Conservation (phyloP, 192 early-diverging fungal species). For the Jimgerdemannia flammicorona region DNA sequence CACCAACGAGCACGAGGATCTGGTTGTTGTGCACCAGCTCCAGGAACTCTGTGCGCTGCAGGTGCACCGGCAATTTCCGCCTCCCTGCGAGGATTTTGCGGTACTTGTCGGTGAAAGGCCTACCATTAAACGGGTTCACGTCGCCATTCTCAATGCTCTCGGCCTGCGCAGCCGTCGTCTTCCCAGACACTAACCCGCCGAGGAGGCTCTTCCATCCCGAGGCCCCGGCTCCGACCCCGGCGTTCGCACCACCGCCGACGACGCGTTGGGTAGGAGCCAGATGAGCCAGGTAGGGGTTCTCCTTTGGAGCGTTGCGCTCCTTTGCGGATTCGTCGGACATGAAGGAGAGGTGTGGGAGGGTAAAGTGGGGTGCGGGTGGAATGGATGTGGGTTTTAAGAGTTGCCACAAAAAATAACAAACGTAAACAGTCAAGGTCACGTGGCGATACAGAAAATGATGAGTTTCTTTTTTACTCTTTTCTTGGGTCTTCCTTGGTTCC, state of each 20-base stretch:
- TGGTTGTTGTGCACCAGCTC: slow-evolving; percentile 92
- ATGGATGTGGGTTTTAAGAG: too few relatives aligned
- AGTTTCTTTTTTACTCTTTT: too few relatives aligned
- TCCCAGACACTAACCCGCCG: slow-evolving; percentile 57
- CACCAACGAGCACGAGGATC: slow-evolving; percentile 92
- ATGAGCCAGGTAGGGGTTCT: slow-evolving; percentile 58
- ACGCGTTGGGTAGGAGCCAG: slow-evolving; percentile 25
- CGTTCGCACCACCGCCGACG: slow-evolving; percentile 6
- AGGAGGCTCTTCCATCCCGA: slow-evolving; percentile 25
- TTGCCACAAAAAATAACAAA: too few relatives aligned
- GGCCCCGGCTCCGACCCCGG: too few relatives aligned
- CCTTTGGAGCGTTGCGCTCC: slow-evolving; percentile 12
- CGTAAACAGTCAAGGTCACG: too few relatives aligned
- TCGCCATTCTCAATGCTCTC: slow-evolving; percentile 69
- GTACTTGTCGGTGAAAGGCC: slow-evolving; percentile 79
- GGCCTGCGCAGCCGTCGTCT: slow-evolving; percentile 86
- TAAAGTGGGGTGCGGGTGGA: too few relatives aligned
- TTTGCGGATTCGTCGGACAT: not conserved
- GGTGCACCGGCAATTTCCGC: slow-evolving; percentile 89
- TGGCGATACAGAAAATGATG: too few relatives aligned
- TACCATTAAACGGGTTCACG: slow-evolving; percentile 79
- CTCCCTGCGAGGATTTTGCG: slow-evolving; percentile 81
- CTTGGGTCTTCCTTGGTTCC: too few relatives aligned
- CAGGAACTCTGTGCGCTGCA: slow-evolving; percentile 89
- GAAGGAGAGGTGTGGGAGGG: not conserved